Percentiles rank a stretch among this genome's conserved stretches.
These are phyloP conservation scores for Bruguiera hainesii DNA, from an alignment of 441 rosid genomes.

Conservation along the genomic window DNA sequence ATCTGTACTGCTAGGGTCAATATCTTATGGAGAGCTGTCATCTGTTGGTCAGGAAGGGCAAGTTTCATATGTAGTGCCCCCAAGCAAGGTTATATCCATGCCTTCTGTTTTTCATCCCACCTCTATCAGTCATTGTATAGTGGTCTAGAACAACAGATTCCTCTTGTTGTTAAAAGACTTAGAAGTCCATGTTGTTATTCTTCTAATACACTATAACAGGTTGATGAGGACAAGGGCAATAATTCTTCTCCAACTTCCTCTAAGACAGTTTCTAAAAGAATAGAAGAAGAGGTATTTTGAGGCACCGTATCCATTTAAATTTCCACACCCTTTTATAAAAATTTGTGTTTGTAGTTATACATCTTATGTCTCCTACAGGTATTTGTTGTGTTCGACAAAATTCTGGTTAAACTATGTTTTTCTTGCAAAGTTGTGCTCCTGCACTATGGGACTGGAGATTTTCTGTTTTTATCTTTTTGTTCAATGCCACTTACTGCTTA, in stretches of 20 bases:
- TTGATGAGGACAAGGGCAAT: slow-evolving; percentile 71
- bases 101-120: slow-evolving; percentile 5
- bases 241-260: slow-evolving; percentile 49
- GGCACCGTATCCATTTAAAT: not conserved
- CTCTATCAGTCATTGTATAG: not conserved
- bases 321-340: not conserved
- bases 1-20: slow-evolving; percentile 67
- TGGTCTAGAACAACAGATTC: slow-evolving; percentile 1
- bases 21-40: slow-evolving; percentile 67
- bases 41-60: slow-evolving; percentile 39
- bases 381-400: not conserved
- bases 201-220: slow-evolving; percentile 36
- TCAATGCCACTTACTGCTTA: slow-evolving; percentile 15
- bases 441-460: slow-evolving; percentile 1
- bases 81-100: slow-evolving; percentile 63
- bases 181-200: not conserved
- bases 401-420: not conserved
- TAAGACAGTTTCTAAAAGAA: slow-evolving; percentile 65
- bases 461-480: slow-evolving; percentile 18
- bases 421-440: not conserved
- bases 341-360: not conserved
- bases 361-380: not conserved
- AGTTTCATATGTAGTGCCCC: slow-evolving; percentile 77
- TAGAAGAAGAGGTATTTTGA: slow-evolving; percentile 73
- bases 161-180: slow-evolving; percentile 6